Base-by-base conservation (phyloP, 192 early-diverging fungal species). In the Gaertneriomyces sp. region DNA sequence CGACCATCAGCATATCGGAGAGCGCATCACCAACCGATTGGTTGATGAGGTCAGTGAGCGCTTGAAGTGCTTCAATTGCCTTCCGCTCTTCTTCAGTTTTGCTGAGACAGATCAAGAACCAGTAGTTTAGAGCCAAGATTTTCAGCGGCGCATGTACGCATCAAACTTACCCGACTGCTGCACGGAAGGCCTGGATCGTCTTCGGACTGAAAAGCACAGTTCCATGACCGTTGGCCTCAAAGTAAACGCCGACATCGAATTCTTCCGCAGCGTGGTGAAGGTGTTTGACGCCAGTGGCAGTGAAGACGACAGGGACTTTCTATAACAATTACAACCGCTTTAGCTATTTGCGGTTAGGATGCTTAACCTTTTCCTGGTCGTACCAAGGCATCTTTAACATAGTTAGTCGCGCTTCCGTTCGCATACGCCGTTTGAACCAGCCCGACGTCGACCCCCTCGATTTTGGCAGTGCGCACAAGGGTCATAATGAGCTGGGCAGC, bases 211-310 rank as follows among this genome's bases (percentile, higher is more conserved):
- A 99, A 63, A 99, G 81, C 51, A 98, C 90, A 16, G 97, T 99
- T 57, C 97, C 97, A 74, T 99, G 97, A 60, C 97, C 97, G 67
- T 99, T 99, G 46, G 97, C 97, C 77, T 99, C 97, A 89, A 99
- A 99, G 84, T 99, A 99, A 45, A 98, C 94, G 72, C 97, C 97
- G 65, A 98, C 88, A 75, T 95, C 93, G 77, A 93, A 98, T 69
- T 92, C 89, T 74, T 93, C 88, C 39, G 97, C 97, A 66, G 94
- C 95, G 74, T 99, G 97, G 72, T 99, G 97, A 69, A 99, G 81
- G 78, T 99, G 89, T 87, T 99, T 99, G 63, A 99, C 97, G 63
- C 97, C 97, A 7, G 97, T 99, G 49, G 90, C 82, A 33, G 95
- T 93, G 78, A 94, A 97, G 17, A 93, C 89, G 12, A 97, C 95